phyloP scores from a whole-genome alignment of 2,329 filamentous ascomycete genomes.

The Sporothrix pseudoabietina region DNA sequence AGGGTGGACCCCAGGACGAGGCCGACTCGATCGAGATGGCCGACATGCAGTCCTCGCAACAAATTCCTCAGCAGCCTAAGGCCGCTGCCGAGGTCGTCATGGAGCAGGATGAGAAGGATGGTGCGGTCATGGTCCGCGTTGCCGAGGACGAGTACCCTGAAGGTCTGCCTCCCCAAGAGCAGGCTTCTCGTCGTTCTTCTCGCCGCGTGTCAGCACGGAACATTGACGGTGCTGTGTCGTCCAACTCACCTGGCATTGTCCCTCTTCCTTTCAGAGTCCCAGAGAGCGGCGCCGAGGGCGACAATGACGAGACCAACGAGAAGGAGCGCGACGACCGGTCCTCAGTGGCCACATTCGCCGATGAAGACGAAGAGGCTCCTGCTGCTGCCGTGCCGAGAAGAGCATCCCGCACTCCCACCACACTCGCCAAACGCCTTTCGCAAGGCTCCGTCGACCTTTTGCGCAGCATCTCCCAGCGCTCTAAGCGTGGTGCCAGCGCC shows the following conservation, averaged over 20 bases:
- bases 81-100: constrained; percentile 48
- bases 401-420: constrained; percentile 37
- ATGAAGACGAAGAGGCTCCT: constrained; percentile 54
- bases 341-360: constrained; percentile 70
- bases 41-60: constrained; percentile 47
- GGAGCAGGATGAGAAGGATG: constrained; percentile 47
- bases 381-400: background rate
- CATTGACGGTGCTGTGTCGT: background rate
- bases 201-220: constrained; percentile 2
- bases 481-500: constrained; percentile 37
- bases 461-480: constrained; percentile 48
- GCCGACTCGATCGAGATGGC: constrained; percentile 56
- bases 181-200: constrained; percentile 4
- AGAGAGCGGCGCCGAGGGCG: constrained; percentile 37
- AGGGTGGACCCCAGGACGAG: background rate
- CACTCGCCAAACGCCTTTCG: constrained; percentile 53
- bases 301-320: constrained; percentile 39
- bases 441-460: constrained; percentile 50
- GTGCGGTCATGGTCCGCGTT: constrained; percentile 57
- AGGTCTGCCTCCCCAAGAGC: constrained; percentile 30
- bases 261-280: constrained; percentile 68
- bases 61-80: constrained; percentile 36
- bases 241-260: constrained; percentile 53
- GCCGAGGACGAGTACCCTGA: constrained; percentile 52
- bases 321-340: constrained; percentile 59